Evolutionary conservation across 192 early-diverging fungal species (phyloP).

Genomic region (Spizellomyces punctatus): DNA sequence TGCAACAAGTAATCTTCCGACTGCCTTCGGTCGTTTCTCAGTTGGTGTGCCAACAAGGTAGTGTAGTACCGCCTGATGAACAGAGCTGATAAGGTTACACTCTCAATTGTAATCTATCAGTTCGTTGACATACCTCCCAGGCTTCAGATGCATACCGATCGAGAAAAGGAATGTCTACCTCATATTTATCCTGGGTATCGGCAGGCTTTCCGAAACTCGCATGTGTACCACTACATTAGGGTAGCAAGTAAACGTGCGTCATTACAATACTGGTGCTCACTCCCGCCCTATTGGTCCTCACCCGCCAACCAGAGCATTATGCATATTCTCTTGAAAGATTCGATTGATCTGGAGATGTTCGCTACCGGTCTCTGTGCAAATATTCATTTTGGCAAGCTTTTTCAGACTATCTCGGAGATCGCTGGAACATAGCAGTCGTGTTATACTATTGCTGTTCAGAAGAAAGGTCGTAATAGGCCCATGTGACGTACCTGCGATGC

Average conservation of each 20-base stretch:
- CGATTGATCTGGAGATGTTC: slow-evolving; percentile 45
- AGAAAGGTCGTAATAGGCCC: background rate
- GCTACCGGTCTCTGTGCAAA: slow-evolving; percentile 58
- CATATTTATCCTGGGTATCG: slow-evolving; percentile 56
- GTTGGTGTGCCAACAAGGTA: slow-evolving; percentile 88
- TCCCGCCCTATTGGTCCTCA: background rate
- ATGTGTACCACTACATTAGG: slow-evolving; percentile 68
- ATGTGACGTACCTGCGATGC: background rate
- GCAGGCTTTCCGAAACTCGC: slow-evolving; percentile 83
- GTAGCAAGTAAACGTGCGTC: background rate
- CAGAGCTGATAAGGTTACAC: background rate
- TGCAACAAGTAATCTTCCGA: slow-evolving; percentile 72
- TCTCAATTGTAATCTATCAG: background rate
- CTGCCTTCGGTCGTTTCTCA: slow-evolving; percentile 64
- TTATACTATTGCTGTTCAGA: background rate
- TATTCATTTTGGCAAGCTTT: slow-evolving; percentile 71
- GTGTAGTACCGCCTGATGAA: slow-evolving; percentile 72
- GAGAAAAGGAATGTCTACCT: slow-evolving; percentile 71
- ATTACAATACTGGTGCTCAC: background rate
- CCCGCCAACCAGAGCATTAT: slow-evolving; percentile 53
- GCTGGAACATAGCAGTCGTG: slow-evolving; percentile 34
- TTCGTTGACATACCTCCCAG: slow-evolving; percentile 69
- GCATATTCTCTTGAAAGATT: slow-evolving; percentile 44
- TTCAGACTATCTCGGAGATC: slow-evolving; percentile 67
- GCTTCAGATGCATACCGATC: slow-evolving; percentile 77